Evolutionary conservation across 1,284 basidiomycete species (phyloP).

Genomic region (Ceratobasidium sp.): DNA sequence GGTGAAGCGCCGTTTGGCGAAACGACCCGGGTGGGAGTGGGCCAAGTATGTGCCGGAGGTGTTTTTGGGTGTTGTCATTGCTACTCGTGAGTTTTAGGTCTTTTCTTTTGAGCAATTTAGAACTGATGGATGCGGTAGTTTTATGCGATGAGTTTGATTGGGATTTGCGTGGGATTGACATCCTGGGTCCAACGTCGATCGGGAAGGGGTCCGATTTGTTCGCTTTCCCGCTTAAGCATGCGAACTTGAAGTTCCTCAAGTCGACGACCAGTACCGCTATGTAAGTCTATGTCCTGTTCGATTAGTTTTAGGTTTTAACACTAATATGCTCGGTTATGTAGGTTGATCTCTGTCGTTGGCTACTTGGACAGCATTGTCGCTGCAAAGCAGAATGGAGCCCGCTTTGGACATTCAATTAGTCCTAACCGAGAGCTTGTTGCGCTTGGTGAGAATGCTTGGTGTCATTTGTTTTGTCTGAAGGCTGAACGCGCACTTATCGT

Average conservation of each 20-base stretch:
- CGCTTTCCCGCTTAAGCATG: slow-evolving; percentile 73
- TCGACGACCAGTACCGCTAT: slow-evolving; percentile 84
- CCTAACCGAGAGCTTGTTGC: slow-evolving; percentile 94
- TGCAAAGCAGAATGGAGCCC: slow-evolving; percentile 87
- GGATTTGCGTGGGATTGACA: slow-evolving; percentile 82
- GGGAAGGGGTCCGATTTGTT: slow-evolving; percentile 67
- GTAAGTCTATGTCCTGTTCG: slow-evolving; percentile 60
- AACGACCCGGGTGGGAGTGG: slow-evolving; percentile 73
- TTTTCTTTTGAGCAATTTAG: slow-evolving; percentile 7
- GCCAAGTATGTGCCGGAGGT: slow-evolving; percentile 90
- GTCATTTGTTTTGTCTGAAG: slow-evolving; percentile 2
- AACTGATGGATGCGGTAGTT: slow-evolving; percentile 62
- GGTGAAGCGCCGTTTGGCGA: slow-evolving; percentile 66
- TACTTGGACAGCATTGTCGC: slow-evolving; percentile 87
- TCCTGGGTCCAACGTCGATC: slow-evolving; percentile 82
- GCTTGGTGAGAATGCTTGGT: slow-evolving; percentile 58
- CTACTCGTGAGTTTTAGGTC: slow-evolving; percentile 72
- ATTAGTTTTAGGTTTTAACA: slow-evolving; percentile 16
- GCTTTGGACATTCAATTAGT: slow-evolving; percentile 88
- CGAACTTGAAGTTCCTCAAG: slow-evolving; percentile 74
- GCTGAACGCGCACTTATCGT: not conserved
- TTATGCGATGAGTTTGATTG: slow-evolving; percentile 79
- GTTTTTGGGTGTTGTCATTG: slow-evolving; percentile 78
- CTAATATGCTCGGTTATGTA: slow-evolving; percentile 53
- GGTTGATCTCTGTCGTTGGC: slow-evolving; percentile 80